Percentiles rank a stretch among this genome's conserved stretches.
Evolutionary conservation across 306 rosid genomes (phyloP).

Genomic region (Quercus variabilis): DNA sequence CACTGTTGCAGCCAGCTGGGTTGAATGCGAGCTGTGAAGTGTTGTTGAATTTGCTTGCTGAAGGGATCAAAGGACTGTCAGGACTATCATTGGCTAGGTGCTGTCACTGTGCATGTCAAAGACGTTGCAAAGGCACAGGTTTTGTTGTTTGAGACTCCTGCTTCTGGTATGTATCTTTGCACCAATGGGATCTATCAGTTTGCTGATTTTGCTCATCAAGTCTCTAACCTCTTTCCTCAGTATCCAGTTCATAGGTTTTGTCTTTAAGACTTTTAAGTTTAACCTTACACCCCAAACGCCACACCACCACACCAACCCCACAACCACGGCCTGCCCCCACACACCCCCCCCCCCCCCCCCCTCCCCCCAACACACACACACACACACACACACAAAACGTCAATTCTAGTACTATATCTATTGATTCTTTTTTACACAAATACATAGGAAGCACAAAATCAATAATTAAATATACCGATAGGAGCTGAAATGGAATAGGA

Average conservation of each 20-base stretch:
- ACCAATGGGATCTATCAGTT: conserved; percentile 72
- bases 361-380: no score
- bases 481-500: no score
- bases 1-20: conserved; percentile 46
- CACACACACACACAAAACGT: no score
- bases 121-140: conserved; percentile 66
- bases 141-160: conserved; percentile 58
- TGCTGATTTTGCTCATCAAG: conserved; percentile 44
- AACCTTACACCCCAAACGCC: no score
- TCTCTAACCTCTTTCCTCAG: conserved; percentile 56
- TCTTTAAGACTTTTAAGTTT: no score
- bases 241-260: conserved; percentile 76
- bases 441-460: no score
- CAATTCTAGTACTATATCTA: no score
- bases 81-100: conserved; percentile 84
- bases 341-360: no score
- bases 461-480: no score
- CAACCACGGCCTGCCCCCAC: no score
- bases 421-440: no score
- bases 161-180: conserved; percentile 80
- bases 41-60: conserved; percentile 43
- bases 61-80: conserved; percentile 68
- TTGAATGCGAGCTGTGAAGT: conserved; percentile 81
- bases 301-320: no score
- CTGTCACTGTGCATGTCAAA: conserved; percentile 52